These are phyloP conservation scores for Teunomyces barrocoloradensis DNA, from an alignment of 805 yeast species.

Conservation along the genomic window DNA sequence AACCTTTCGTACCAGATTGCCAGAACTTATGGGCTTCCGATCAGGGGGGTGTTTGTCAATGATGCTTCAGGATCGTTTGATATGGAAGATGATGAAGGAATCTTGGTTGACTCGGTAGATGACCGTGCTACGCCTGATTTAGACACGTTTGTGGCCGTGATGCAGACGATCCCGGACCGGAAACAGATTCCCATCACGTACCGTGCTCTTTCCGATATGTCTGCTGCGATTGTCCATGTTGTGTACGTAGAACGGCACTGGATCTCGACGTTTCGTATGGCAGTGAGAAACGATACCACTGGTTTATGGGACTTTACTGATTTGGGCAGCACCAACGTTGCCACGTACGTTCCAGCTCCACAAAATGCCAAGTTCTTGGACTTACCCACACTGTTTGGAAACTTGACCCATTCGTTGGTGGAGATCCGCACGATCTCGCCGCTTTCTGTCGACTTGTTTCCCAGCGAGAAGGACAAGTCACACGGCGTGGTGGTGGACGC, in stretches of 20 bases:
- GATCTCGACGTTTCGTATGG: constrained; percentile 68
- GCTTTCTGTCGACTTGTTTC: constrained; percentile 71
- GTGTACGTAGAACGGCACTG: constrained; percentile 83
- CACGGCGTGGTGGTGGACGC: constrained; percentile 85
- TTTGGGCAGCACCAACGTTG: constrained; percentile 58
- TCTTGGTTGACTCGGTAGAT: constrained; percentile 79
- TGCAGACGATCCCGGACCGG: constrained; percentile 74
- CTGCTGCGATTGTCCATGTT: constrained; percentile 65
- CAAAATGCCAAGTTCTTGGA: constrained; percentile 69
- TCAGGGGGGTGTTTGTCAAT: constrained; percentile 76
- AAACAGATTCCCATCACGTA: constrained; percentile 66
- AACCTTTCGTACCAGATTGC: constrained; percentile 88
- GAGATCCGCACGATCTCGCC: constrained; percentile 65
- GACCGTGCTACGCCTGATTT: constrained; percentile 71
- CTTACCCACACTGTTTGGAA: constrained; percentile 61
- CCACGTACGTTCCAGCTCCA: constrained; percentile 51
- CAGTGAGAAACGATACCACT: constrained; percentile 55
- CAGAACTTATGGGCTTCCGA: constrained; percentile 78
- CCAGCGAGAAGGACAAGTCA: constrained; percentile 57
- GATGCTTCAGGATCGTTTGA: constrained; percentile 77
- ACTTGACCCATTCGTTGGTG: constrained; percentile 67
- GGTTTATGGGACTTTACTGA: constrained; percentile 56
- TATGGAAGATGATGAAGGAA: constrained; percentile 59
- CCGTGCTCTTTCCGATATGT: constrained; percentile 78
- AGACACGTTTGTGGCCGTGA: constrained; percentile 73